Evolutionary conservation across 75 land plant genomes (phyloP).

Genomic region (Chamaecyparis obtusa): DNA sequence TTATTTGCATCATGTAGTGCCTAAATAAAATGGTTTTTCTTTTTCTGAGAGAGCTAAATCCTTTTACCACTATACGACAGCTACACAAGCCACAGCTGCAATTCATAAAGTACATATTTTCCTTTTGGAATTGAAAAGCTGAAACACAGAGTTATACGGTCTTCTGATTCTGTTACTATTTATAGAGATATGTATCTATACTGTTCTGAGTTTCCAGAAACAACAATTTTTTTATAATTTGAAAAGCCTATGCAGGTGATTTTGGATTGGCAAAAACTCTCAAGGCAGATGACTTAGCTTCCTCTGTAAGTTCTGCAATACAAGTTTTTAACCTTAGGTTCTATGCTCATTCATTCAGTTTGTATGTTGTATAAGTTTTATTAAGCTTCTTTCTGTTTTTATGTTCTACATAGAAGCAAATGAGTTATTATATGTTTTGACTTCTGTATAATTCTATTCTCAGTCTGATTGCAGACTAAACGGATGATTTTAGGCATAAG

Average conservation of each 20-base stretch:
- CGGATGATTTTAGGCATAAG: not conserved
- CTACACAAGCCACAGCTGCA: not conserved
- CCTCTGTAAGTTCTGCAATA: slow-evolving; percentile 59
- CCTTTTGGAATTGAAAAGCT: not conserved
- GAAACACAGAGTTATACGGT: not conserved
- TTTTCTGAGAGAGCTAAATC: not conserved
- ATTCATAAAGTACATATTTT: not conserved
- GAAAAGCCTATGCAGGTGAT: slow-evolving; percentile 59
- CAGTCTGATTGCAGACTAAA: not conserved
- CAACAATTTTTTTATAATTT: slow-evolving; percentile 1
- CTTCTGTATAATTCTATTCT: not conserved
- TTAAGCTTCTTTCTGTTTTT: not conserved
- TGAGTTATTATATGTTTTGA: not conserved
- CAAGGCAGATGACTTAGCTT: slow-evolving; percentile 91
- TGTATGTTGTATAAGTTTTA: not conserved
- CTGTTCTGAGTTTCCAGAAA: not conserved
- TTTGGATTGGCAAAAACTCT: slow-evolving; percentile 97
- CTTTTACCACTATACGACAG: not conserved
- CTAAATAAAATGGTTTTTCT: not conserved
- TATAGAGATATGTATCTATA: not conserved
- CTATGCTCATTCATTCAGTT: not conserved
- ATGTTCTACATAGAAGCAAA: not conserved
- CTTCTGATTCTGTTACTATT: not conserved
- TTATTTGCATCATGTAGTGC: not conserved
- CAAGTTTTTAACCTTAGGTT: not conserved